Percentiles rank a stretch among this genome's conserved stretches.
Evolutionary conservation across 768 basidiomycete genomes (phyloP).

Genomic region (Rhizopogon vinicolor): DNA sequence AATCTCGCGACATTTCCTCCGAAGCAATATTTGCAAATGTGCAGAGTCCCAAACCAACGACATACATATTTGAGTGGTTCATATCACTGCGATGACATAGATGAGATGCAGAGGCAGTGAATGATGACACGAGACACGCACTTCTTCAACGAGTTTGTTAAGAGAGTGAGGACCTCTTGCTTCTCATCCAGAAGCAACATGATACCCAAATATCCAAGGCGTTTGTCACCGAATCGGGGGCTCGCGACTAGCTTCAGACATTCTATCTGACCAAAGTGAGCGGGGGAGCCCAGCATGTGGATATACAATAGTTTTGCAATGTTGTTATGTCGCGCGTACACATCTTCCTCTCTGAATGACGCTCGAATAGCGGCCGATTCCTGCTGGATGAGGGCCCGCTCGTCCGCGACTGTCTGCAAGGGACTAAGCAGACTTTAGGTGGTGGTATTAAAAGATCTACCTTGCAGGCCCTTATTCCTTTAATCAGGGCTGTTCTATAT

Average conservation of each 20-base stretch:
- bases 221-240: slow-evolving; percentile 93
- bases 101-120: slow-evolving; percentile 6
- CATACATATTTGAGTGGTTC: slow-evolving; percentile 99
- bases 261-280: slow-evolving; percentile 99
- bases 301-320: slow-evolving; percentile 98
- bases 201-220: slow-evolving; percentile 94
- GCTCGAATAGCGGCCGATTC: slow-evolving; percentile 97
- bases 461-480: slow-evolving; percentile 98
- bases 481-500: slow-evolving; percentile 74
- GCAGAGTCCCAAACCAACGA: slow-evolving; percentile 93
- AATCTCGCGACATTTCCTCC: slow-evolving; percentile 98
- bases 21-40: slow-evolving; percentile 99
- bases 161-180: slow-evolving; percentile 93
- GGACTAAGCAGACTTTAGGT: slow-evolving; percentile 19
- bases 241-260: slow-evolving; percentile 93
- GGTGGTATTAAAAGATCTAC: slow-evolving; percentile 34
- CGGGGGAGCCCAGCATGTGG: slow-evolving; percentile 97
- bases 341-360: slow-evolving; percentile 96
- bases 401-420: slow-evolving; percentile 90
- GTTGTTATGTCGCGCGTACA: slow-evolving; percentile 92
- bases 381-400: slow-evolving; percentile 93
- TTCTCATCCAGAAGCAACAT: slow-evolving; percentile 98
- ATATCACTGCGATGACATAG: slow-evolving; percentile 65
- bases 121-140: slow-evolving; percentile 31
- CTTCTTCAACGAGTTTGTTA: slow-evolving; percentile 99